These are phyloP conservation scores for Astrothelium macrocarpum DNA, from an alignment of 495 filamentous ascomycete species.

Conservation along the genomic window DNA sequence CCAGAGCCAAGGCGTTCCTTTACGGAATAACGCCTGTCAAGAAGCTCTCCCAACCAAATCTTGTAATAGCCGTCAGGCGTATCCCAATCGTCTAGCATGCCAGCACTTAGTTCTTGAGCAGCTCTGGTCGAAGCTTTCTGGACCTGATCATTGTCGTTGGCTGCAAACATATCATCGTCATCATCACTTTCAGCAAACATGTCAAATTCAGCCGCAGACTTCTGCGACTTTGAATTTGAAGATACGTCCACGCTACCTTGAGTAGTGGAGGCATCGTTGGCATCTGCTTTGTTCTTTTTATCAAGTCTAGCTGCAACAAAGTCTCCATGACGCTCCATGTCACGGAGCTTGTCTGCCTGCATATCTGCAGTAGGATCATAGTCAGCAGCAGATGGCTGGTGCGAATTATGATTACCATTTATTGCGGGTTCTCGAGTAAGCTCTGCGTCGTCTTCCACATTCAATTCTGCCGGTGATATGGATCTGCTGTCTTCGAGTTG, in stretches of 20 bases:
- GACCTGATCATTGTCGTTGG: conserved; percentile 41
- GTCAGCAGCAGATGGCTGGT: conserved; percentile 85
- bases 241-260: background rate
- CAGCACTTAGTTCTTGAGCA: conserved; percentile 59
- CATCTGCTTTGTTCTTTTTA: background rate
- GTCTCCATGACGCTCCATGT: conserved; percentile 22
- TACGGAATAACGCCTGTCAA: conserved; percentile 81
- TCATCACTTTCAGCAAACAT: conserved; percentile 70
- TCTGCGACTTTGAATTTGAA: background rate
- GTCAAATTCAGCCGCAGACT: conserved; percentile 59
- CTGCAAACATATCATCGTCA: conserved; percentile 78
- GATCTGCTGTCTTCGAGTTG: conserved; percentile 40
- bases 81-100: conserved; percentile 87
- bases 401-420: conserved; percentile 44
- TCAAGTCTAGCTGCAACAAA: background rate
- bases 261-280: background rate
- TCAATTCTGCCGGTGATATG: conserved; percentile 46
- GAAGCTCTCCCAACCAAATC: conserved; percentile 75
- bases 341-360: conserved; percentile 67
- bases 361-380: conserved; percentile 92
- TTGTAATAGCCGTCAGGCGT: conserved; percentile 94
- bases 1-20: conserved; percentile 82
- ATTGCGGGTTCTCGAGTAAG: conserved; percentile 43
- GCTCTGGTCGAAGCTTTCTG: conserved; percentile 40
- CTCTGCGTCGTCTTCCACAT: conserved; percentile 51